Evolutionary conservation across 2,329 filamentous ascomycete species (phyloP).

Genomic region (Pseudogymnoascus pannorum): DNA sequence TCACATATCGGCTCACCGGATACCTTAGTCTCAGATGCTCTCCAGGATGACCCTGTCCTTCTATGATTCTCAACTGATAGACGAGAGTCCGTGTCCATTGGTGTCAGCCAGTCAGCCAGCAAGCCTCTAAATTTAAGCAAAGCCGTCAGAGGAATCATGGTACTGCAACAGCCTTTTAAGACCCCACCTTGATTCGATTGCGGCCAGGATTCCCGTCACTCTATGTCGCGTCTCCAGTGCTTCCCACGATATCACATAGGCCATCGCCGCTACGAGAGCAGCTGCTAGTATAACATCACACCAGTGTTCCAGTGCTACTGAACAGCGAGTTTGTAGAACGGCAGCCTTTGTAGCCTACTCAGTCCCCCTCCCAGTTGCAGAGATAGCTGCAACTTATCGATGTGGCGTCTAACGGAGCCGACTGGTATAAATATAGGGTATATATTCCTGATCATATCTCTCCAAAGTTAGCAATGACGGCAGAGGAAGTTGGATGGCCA

Average conservation of each 20-base stretch:
- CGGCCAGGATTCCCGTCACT: neutral
- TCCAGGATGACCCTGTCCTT: neutral
- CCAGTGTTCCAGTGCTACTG: neutral
- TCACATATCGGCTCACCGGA: neutral
- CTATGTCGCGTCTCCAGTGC: neutral
- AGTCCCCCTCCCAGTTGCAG: neutral
- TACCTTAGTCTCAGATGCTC: neutral
- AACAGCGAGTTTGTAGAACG: neutral
- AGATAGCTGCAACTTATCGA: neutral
- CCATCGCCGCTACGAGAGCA: neutral
- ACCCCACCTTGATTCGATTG: neutral
- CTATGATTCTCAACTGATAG: neutral
- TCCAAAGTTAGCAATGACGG: neutral
- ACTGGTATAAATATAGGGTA: neutral
- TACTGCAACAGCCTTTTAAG: neutral
- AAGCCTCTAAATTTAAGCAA: neutral
- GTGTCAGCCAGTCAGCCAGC: too few relatives aligned
- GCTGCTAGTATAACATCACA: neutral
- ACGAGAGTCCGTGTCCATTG: neutral
- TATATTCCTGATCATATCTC: neutral
- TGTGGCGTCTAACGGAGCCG: neutral
- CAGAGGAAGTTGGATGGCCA: neutral
- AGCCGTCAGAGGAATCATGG: neutral
- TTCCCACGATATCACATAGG: neutral
- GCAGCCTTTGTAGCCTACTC: neutral